These are phyloP conservation scores for Selenicereus undatus DNA, from an alignment of 148 eudicot genomes.

Conservation along the genomic window DNA sequence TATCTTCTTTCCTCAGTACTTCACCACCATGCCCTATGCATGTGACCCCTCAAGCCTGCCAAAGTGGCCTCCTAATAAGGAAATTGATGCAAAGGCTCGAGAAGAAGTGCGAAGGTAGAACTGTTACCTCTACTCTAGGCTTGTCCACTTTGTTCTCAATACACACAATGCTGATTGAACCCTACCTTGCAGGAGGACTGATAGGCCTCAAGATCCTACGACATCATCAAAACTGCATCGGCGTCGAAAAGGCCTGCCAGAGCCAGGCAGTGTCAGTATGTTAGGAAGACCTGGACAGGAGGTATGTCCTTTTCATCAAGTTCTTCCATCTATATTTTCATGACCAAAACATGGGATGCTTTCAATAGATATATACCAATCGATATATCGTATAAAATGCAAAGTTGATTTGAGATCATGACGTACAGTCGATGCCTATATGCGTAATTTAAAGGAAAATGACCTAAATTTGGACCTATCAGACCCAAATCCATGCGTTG, in stretches of 20 bases:
- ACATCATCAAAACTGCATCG: constrained; percentile 46
- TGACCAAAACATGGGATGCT: too few relatives aligned
- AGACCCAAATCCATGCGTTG: too few relatives aligned
- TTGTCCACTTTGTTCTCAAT: background rate
- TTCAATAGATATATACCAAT: too few relatives aligned
- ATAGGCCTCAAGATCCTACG: constrained; percentile 39
- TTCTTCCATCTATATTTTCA: too few relatives aligned
- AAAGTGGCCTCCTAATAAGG: constrained; percentile 77
- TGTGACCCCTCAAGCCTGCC: constrained; percentile 87
- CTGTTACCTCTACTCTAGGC: background rate
- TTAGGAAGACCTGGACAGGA: constrained; percentile 37
- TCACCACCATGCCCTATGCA: constrained; percentile 66
- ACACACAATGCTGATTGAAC: too few relatives aligned
- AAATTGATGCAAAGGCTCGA: constrained; percentile 72
- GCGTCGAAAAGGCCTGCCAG: constrained; percentile 45
- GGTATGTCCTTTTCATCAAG: constrained; percentile 22
- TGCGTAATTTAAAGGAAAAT: too few relatives aligned
- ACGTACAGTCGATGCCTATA: background rate
- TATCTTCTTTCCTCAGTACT: constrained; percentile 43
- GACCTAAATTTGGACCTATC: too few relatives aligned
- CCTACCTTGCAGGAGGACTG: constrained; percentile 40
- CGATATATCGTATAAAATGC: too few relatives aligned
- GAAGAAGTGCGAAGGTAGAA: constrained; percentile 62
- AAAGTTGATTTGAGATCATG: background rate
- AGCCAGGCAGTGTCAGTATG: constrained; percentile 46